Evolutionary conservation across 129 eudicot species (phyloP).

Genomic region (Escallonia herrerae): DNA sequence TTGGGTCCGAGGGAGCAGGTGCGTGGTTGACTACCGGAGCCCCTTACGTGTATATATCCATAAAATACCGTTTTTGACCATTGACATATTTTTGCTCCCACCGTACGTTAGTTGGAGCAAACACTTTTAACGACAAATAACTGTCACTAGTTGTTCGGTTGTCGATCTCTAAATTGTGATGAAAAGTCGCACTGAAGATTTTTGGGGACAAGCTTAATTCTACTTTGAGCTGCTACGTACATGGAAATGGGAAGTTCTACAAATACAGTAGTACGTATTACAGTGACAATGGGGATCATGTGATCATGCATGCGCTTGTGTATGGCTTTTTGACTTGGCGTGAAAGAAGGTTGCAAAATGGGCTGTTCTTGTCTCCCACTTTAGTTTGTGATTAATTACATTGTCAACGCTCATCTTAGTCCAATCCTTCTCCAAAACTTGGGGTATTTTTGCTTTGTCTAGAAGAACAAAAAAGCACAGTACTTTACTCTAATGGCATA

Average conservation of each 20-base stretch:
- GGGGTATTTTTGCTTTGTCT: no score
- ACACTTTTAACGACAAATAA: no score
- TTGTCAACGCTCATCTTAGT: no score
- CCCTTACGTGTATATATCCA: neutral
- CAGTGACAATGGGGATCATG: neutral
- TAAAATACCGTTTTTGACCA: neutral
- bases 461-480: no score
- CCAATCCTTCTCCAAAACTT: neutral
- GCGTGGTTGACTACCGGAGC: no score
- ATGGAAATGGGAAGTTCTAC: neutral
- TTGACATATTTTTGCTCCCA: no score
- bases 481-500: no score
- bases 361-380: slow-evolving; percentile 13
- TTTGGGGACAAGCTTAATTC: neutral
- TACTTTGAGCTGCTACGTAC: neutral
- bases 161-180: neutral
- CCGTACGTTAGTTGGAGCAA: no score
- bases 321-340: slow-evolving; percentile 3
- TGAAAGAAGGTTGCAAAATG: slow-evolving; percentile 7
- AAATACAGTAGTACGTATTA: neutral
- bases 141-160: no score
- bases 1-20: no score
- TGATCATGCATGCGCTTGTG: neutral
- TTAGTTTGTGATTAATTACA: no score
- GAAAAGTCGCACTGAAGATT: neutral